A percentile compares a stretch with the other conserved stretches of the same genome.
These are phyloP conservation scores for Graphiopsis chlorocephala DNA, from an alignment of 2,329 filamentous ascomycete genomes.

Conservation along the genomic window DNA sequence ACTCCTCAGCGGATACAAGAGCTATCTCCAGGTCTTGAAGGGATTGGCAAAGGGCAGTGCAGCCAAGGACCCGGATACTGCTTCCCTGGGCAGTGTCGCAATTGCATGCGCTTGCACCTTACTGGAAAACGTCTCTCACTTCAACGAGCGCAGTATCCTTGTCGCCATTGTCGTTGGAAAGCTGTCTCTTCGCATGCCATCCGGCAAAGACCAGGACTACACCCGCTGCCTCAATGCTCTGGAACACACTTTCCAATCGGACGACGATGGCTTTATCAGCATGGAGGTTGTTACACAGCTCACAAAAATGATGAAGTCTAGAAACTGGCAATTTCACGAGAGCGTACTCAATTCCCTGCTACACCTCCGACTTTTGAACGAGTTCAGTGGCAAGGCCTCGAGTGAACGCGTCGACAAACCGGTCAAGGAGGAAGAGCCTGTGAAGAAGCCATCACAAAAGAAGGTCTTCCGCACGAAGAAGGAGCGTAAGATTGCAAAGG, in stretches of 20 bases:
- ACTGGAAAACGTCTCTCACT: conserved; percentile 81
- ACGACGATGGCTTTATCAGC: conserved; percentile 85
- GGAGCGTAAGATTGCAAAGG: conserved; percentile 75
- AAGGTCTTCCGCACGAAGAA: conserved; percentile 86
- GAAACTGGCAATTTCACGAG: conserved; percentile 79
- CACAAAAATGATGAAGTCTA: conserved; percentile 91
- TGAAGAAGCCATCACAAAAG: conserved; percentile 67
- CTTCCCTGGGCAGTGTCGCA: conserved; percentile 65
- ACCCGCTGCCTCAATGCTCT: conserved; percentile 73
- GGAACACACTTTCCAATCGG: conserved; percentile 76
- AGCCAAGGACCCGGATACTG: conserved; percentile 35
- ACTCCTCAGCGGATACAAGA: conserved; percentile 79
- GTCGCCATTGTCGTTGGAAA: conserved; percentile 84
- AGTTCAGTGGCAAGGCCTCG: conserved; percentile 82
- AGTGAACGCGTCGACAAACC: conserved; percentile 69
- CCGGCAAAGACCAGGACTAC: conserved; percentile 69
- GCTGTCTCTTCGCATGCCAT: conserved; percentile 60
- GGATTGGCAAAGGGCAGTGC: conserved; percentile 61
- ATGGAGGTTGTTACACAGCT: conserved; percentile 82
- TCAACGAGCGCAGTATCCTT: conserved; percentile 90
- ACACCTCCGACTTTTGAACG: conserved; percentile 79
- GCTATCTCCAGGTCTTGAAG: conserved; percentile 74
- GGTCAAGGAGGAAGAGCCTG: conserved; percentile 44
- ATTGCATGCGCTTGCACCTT: conserved; percentile 83
- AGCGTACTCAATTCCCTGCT: conserved; percentile 87